A percentile compares a stretch with the other conserved stretches of the same genome.
phyloP scores from a whole-genome alignment of 495 filamentous ascomycete species.

The Cenococcum geophilum region DNA sequence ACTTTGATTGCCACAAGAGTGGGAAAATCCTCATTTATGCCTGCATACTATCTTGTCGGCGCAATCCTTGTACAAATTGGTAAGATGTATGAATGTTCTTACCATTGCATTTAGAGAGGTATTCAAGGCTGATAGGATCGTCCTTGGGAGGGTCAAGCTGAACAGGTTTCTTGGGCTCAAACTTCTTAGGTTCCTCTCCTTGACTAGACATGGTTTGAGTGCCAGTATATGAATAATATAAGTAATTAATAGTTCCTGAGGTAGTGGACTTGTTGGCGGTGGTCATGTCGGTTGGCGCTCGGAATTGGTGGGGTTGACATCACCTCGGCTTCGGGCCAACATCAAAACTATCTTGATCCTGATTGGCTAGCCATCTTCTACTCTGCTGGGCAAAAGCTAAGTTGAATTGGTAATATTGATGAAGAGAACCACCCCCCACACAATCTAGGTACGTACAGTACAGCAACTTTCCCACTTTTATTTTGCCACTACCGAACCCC shows the following conservation, averaged over 20 bases:
- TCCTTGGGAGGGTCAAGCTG: constrained; percentile 79
- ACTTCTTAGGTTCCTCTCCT: constrained; percentile 49
- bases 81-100: constrained; percentile 27
- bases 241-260: not conserved
- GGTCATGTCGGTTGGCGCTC: not conserved
- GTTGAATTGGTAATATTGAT: too few species aligned
- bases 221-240: not conserved
- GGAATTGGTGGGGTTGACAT: not conserved
- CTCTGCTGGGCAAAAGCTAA: too few species aligned
- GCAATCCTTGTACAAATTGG: constrained; percentile 5
- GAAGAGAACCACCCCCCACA: too few species aligned
- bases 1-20: constrained; percentile 90
- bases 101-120: constrained; percentile 80
- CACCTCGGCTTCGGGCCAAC: too few species aligned
- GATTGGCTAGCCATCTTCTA: too few species aligned
- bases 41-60: constrained; percentile 33
- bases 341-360: too few species aligned
- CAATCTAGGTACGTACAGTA: too few species aligned
- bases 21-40: constrained; percentile 57
- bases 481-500: too few species aligned
- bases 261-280: too few species aligned
- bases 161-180: constrained; percentile 79
- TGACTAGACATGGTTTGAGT: constrained; percentile 21
- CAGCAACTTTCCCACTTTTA: too few species aligned
- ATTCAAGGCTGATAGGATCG: constrained; percentile 69